A percentile compares a stretch with the other conserved stretches of the same genome.
phyloP scores from a whole-genome alignment of 1,284 basidiomycete genomes.

The Grifola frondosa region DNA sequence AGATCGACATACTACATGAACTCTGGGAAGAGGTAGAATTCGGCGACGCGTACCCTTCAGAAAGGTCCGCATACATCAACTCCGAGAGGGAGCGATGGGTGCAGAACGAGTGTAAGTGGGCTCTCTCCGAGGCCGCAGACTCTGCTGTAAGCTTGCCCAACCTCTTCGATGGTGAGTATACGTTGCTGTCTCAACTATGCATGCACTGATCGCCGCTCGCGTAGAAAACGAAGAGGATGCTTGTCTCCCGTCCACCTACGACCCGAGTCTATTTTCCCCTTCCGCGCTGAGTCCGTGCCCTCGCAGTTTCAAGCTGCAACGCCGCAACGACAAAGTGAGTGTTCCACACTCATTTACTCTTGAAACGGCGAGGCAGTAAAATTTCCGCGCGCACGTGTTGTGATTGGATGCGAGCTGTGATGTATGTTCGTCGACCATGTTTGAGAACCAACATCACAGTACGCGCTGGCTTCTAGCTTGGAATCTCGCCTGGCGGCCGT shows the following conservation, averaged over 20 bases:
- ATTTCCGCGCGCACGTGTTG: too few species aligned
- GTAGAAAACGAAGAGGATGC: constrained; percentile 29
- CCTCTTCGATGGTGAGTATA: constrained; percentile 26
- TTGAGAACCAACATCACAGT: too few species aligned
- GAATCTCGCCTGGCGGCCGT: too few species aligned
- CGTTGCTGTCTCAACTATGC: too few species aligned
- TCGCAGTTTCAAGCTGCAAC: background rate
- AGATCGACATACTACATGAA: constrained; percentile 30
- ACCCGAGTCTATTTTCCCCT: constrained; percentile 29
- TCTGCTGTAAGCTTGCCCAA: constrained; percentile 19
- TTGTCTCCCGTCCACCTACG: constrained; percentile 29
- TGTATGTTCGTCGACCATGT: too few species aligned
- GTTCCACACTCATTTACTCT: too few species aligned
- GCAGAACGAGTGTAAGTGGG: constrained; percentile 23
- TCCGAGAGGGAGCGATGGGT: constrained; percentile 21
- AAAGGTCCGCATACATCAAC: constrained; percentile 14
- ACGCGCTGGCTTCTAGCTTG: too few species aligned
- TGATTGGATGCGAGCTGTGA: too few species aligned
- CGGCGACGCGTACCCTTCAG: constrained; percentile 14
- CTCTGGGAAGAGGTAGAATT: constrained; percentile 20
- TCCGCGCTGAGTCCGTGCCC: constrained; percentile 7
- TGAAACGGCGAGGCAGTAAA: too few species aligned
- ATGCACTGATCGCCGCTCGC: constrained; percentile 1
- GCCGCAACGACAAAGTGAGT: constrained; percentile 19
- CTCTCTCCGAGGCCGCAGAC: constrained; percentile 20